Conservation (phyloP, 2,329 filamentous ascomycete genomes). For the Xylariales sp. region DNA sequence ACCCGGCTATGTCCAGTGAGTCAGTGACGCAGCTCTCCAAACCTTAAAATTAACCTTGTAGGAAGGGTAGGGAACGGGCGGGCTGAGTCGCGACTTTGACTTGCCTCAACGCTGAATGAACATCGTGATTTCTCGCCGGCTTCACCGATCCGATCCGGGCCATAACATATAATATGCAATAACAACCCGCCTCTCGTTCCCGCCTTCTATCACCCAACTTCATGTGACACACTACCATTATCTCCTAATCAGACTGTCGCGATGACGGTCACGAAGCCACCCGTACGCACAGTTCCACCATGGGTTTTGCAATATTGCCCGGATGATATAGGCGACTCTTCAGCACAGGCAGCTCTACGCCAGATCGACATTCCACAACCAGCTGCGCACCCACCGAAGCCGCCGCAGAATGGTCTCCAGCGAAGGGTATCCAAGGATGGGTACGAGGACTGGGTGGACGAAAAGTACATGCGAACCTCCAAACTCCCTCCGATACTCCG, state of each 20-base stretch:
- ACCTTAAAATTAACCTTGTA: too few relatives aligned
- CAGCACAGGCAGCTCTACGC: background rate
- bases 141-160: too few relatives aligned
- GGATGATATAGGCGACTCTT: background rate
- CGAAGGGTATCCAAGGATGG: constrained; percentile 29
- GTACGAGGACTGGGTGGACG: constrained; percentile 29
- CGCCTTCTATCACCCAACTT: background rate
- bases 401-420: constrained; percentile 14
- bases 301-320: background rate
- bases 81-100: too few relatives aligned
- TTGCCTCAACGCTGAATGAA: too few relatives aligned
- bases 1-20: too few relatives aligned
- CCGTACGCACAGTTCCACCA: background rate
- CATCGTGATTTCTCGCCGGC: too few relatives aligned
- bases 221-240: background rate
- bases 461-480: constrained; percentile 24
- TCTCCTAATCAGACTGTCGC: background rate
- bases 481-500: constrained; percentile 41
- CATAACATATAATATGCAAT: too few relatives aligned
- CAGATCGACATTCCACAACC: background rate
- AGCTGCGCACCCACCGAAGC: background rate
- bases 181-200: too few relatives aligned
- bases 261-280: background rate
- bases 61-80: too few relatives aligned
- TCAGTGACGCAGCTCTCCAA: too few relatives aligned